Evolutionary conservation across 768 basidiomycete species (phyloP).

Genomic region (Termitomyces heimii): DNA sequence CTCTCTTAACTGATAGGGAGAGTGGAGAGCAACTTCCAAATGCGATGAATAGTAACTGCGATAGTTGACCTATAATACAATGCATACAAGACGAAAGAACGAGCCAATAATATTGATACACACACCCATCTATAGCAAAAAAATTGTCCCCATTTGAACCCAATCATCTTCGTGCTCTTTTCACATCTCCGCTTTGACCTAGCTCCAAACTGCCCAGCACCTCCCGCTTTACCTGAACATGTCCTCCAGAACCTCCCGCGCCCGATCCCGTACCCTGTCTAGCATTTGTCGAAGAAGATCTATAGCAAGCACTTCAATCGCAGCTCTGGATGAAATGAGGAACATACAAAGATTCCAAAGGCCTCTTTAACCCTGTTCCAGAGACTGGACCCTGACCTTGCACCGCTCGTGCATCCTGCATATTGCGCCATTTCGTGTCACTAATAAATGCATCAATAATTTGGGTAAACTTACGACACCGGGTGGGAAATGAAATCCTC

Average conservation of each 20-base stretch:
- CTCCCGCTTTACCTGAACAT: conserved; percentile 20
- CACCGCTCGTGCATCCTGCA: conserved; percentile 12
- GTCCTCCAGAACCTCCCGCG: conserved; percentile 16
- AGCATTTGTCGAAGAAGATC: conserved; percentile 17
- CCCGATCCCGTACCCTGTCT: conserved; percentile 33
- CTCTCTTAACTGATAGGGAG: not conserved
- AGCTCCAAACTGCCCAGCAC: conserved; percentile 31
- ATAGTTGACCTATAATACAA: conserved; percentile 1
- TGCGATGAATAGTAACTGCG: not conserved
- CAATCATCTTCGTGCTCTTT: conserved; percentile 27
- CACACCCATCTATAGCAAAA: not conserved
- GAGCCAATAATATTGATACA: conserved; percentile 3
- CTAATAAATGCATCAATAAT: not conserved
- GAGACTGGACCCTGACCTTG: conserved; percentile 9
- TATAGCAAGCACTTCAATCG: not conserved
- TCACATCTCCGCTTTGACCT: conserved; percentile 35
- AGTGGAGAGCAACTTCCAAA: not conserved
- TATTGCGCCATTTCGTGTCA: not conserved
- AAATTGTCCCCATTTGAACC: not conserved
- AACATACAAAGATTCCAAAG: conserved; percentile 25
- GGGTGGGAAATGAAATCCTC: conserved; percentile 45
- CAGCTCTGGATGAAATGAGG: not conserved
- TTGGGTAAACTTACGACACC: conserved; percentile 30
- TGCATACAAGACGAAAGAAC: conserved; percentile 4
- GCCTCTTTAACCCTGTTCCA: conserved; percentile 24